Percentiles rank a stretch among this genome's conserved stretches.
Evolutionary conservation across 2,329 filamentous ascomycete genomes (phyloP).

Genomic region (Hypomyces rosellus): DNA sequence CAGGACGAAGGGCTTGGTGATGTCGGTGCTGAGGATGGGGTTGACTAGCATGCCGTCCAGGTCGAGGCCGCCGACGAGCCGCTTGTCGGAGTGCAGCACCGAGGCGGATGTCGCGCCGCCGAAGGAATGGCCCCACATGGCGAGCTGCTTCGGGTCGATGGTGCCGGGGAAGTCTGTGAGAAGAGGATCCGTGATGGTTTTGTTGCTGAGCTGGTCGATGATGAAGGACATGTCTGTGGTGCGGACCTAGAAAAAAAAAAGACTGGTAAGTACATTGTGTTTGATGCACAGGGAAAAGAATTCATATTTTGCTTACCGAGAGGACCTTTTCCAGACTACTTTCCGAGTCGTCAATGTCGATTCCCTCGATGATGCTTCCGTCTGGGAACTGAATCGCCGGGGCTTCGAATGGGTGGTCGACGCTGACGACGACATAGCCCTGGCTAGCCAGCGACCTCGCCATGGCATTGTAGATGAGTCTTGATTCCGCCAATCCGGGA

Average conservation of each 20-base stretch:
- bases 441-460: conserved; percentile 39
- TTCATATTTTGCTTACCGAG: conserved; percentile 12
- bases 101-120: conserved; percentile 32
- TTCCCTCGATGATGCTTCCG: conserved; percentile 26
- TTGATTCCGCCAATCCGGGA: conserved; percentile 36
- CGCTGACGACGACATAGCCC: conserved; percentile 39
- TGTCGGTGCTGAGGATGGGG: conserved; percentile 21
- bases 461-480: conserved; percentile 37
- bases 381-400: conserved; percentile 41
- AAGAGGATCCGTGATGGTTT: conserved; percentile 11
- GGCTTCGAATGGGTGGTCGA: conserved; percentile 45
- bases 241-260: conserved; percentile 21
- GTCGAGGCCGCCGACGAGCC: conserved; percentile 32
- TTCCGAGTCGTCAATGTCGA: conserved; percentile 13
- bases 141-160: conserved; percentile 22
- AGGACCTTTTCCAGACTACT: conserved; percentile 15
- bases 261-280: no score
- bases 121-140: conserved; percentile 34
- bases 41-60: conserved; percentile 34
- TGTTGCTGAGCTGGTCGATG: conserved; percentile 25
- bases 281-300: neutral
- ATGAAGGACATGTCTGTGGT: conserved; percentile 32
- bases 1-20: conserved; percentile 24
- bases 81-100: conserved; percentile 23
- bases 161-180: conserved; percentile 18